Evolutionary conservation across 177 flowering plant genomes (phyloP).

Genomic region (Vitis hybrid): DNA sequence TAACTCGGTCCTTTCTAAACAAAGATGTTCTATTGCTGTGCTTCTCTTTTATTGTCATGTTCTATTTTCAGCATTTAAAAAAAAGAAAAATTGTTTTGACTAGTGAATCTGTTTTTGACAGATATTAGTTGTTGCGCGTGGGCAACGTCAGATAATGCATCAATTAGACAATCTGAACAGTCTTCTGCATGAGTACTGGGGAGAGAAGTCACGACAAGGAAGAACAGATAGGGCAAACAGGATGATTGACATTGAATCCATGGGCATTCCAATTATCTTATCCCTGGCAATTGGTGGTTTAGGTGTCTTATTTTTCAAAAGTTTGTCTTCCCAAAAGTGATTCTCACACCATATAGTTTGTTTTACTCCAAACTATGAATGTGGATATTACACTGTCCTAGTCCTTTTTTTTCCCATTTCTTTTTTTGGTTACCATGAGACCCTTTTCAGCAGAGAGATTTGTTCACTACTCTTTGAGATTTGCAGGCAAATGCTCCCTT

Average conservation of each 20-base stretch:
- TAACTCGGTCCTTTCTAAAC: background rate
- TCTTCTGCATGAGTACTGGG: conserved; percentile 42
- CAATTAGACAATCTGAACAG: conserved; percentile 58
- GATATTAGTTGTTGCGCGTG: conserved; percentile 44
- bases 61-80: background rate
- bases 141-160: conserved; percentile 60
- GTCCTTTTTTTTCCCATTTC: background rate
- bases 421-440: background rate
- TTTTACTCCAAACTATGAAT: background rate
- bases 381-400: background rate
- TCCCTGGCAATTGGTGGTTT: conserved; percentile 53
- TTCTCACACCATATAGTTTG: background rate
- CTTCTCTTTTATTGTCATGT: background rate
- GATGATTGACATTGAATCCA: conserved; percentile 22
- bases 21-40: background rate
- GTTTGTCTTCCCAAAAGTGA: conserved; percentile 35
- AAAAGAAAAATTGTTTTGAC: background rate
- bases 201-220: conserved; percentile 40
- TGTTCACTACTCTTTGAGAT: too few relatives aligned
- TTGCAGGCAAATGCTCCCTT: too few relatives aligned
- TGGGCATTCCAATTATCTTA: conserved; percentile 36
- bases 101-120: conserved; percentile 10
- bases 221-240: conserved; percentile 25
- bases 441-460: background rate
- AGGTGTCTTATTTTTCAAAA: conserved; percentile 39